phyloP scores from a whole-genome alignment of 2,329 filamentous ascomycete genomes.

The Colletotrichum incanum region DNA sequence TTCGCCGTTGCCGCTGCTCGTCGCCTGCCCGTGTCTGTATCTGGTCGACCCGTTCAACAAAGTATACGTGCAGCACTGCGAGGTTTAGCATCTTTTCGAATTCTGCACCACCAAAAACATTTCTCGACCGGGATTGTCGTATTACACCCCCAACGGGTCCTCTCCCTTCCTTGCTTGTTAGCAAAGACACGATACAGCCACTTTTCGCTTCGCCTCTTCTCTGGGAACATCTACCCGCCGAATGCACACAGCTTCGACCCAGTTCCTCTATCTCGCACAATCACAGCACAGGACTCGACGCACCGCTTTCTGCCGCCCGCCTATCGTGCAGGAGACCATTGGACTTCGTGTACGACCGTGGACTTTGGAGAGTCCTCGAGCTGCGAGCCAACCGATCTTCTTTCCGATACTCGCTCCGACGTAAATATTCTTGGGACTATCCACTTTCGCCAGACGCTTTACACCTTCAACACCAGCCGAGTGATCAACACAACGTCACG shows the following conservation, averaged over 20 bases:
- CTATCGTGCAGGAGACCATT: constrained; percentile 49
- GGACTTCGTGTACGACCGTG: constrained; percentile 44
- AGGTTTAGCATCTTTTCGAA: constrained; percentile 20
- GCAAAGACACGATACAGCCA: constrained; percentile 18
- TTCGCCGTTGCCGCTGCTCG: background rate
- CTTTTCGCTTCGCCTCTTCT: background rate
- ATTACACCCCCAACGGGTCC: constrained; percentile 15
- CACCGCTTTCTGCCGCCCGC: constrained; percentile 47
- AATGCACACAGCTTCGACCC: constrained; percentile 4
- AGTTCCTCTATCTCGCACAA: constrained; percentile 24
- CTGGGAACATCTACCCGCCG: background rate
- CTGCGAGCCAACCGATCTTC: background rate
- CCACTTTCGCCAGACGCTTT: constrained; percentile 10
- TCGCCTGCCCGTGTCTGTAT: background rate
- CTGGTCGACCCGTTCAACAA: background rate
- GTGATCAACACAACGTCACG: constrained; percentile 22
- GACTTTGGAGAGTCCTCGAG: background rate
- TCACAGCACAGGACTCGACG: constrained; percentile 36
- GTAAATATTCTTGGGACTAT: constrained; percentile 1
- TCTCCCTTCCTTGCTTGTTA: constrained; percentile 36
- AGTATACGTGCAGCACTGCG: constrained; percentile 11
- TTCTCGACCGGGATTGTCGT: constrained; percentile 37
- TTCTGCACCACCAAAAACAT: background rate
- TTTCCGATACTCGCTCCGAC: background rate
- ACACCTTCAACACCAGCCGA: constrained; percentile 12